Conservation (phyloP, 805 yeast species). For the Teunomyces kruisii region DNA sequence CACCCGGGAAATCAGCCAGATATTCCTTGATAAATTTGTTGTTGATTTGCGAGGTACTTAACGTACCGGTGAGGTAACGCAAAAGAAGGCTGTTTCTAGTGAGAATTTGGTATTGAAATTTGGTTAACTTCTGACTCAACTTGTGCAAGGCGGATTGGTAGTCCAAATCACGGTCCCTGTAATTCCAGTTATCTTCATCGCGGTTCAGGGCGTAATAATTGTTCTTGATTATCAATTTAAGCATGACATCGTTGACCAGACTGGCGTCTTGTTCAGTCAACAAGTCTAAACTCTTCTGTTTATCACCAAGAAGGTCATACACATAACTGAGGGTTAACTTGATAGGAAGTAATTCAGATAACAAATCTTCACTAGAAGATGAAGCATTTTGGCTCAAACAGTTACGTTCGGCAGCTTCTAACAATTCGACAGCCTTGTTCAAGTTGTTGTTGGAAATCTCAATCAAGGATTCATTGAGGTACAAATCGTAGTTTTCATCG, state of each 20-base stretch:
- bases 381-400: constrained; percentile 42
- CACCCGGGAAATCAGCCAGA: constrained; percentile 26
- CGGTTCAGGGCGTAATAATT: constrained; percentile 37
- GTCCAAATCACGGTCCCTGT: constrained; percentile 34
- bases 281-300: constrained; percentile 32
- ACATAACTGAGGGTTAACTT: constrained; percentile 59
- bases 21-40: constrained; percentile 18
- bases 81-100: constrained; percentile 46
- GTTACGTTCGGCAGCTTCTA: constrained; percentile 45
- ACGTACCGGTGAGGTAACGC: constrained; percentile 39
- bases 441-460: constrained; percentile 42
- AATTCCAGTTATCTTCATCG: constrained; percentile 11
- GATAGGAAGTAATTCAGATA: constrained; percentile 59
- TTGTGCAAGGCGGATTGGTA: constrained; percentile 22
- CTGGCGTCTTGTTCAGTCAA: constrained; percentile 29
- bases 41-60: constrained; percentile 24
- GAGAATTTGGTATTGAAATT: constrained; percentile 40
- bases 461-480: constrained; percentile 60
- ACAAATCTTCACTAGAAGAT: constrained; percentile 46
- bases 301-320: constrained; percentile 35
- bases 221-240: constrained; percentile 43
- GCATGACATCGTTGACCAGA: constrained; percentile 36
- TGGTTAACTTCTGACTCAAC: constrained; percentile 24
- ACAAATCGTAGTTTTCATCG: constrained; percentile 46
- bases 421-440: constrained; percentile 38